phyloP scores from a whole-genome alignment of 1,139 yeast species.

The Taphrina flavorubra region DNA sequence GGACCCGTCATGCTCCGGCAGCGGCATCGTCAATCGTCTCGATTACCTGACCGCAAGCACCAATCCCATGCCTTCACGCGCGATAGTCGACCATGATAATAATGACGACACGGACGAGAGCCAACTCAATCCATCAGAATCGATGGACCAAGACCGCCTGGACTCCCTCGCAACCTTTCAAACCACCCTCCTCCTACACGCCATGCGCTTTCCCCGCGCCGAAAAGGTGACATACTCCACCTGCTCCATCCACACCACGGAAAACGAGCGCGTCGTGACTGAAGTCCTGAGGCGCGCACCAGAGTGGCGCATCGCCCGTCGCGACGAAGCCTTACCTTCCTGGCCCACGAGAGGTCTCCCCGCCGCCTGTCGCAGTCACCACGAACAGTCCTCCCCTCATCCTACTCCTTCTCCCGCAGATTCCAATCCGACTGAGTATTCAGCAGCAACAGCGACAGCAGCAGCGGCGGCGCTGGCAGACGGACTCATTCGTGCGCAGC shows the following conservation, averaged over 20 bases:
- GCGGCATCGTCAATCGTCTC: conserved; percentile 92
- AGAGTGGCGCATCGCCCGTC: conserved; percentile 77
- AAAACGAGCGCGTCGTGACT: conserved; percentile 88
- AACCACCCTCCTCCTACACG: conserved; percentile 83
- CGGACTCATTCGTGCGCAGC: conserved; percentile 83
- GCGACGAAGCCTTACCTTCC: conserved; percentile 69
- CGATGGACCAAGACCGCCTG: conserved; percentile 59
- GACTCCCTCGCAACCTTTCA: conserved; percentile 82
- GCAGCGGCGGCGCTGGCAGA: conserved; percentile 62
- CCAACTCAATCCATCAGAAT: conserved; percentile 46
- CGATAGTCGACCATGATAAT: conserved; percentile 43
- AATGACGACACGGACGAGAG: conserved; percentile 48
- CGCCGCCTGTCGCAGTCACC: conserved; percentile 49
- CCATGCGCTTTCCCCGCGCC: conserved; percentile 78
- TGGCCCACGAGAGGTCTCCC: conserved; percentile 87
- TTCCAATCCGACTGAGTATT: no score
- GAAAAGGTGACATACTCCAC: conserved; percentile 88
- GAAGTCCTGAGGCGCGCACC: conserved; percentile 65
- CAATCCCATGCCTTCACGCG: not conserved
- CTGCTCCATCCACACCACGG: conserved; percentile 91
- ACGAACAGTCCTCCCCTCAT: no score
- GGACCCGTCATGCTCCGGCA: conserved; percentile 97
- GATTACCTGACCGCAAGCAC: conserved; percentile 52
- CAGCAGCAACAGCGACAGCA: no score
- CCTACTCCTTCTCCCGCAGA: no score